Percentiles rank a stretch among this genome's conserved stretches.
Evolutionary conservation across 1,284 basidiomycete species (phyloP).

Genomic region (Chiua sp.): DNA sequence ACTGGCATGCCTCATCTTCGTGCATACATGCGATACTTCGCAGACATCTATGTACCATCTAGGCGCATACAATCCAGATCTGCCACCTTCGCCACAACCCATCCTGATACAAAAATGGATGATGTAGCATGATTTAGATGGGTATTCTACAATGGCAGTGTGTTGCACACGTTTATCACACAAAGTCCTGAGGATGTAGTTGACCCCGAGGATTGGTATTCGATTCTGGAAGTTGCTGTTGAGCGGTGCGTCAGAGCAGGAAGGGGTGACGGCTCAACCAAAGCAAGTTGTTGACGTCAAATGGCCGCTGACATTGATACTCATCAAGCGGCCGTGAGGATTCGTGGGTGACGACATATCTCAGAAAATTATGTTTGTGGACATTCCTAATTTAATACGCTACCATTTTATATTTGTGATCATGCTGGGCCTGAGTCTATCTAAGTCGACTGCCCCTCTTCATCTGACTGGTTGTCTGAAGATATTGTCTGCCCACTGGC

Average conservation of each 20-base stretch:
- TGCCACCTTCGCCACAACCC: constrained; percentile 51
- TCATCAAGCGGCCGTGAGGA: constrained; percentile 47
- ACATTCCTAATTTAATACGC: no score
- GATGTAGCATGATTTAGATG: constrained; percentile 68
- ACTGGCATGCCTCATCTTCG: constrained; percentile 20
- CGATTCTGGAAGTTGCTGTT: constrained; percentile 62
- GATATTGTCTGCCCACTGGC: no score
- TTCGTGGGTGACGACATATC: no score
- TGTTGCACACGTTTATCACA: constrained; percentile 70
- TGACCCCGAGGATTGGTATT: constrained; percentile 47
- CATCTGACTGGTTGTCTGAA: no score
- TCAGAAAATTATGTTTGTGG: no score
- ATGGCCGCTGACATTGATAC: constrained; percentile 76
- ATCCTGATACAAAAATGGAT: constrained; percentile 68
- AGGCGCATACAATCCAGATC: constrained; percentile 47
- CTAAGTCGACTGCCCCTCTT: no score
- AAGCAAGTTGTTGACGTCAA: constrained; percentile 64
- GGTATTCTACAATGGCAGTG: constrained; percentile 77
- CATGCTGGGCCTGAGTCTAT: no score
- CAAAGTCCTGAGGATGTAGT: constrained; percentile 62
- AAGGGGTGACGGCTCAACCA: constrained; percentile 39
- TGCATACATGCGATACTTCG: no score
- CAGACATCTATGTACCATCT: neutral
- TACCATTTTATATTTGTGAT: no score
- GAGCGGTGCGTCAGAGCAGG: constrained; percentile 42